Evolutionary conservation across 768 basidiomycete genomes (phyloP).

Genomic region (Candolleomyces eurysporus): DNA sequence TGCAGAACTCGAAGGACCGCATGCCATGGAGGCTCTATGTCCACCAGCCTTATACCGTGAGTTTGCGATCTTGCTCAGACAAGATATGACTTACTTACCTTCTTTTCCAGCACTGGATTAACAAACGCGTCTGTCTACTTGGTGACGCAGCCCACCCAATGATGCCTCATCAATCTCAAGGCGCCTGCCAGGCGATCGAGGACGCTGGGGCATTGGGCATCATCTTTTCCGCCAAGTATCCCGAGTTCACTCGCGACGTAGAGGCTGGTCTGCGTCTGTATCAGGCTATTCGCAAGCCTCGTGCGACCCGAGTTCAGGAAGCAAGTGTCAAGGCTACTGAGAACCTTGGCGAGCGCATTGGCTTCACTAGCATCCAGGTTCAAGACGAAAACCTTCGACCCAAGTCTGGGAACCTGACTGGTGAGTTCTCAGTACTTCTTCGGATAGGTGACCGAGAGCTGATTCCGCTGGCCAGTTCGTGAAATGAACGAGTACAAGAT

Average conservation of each 20-base stretch:
- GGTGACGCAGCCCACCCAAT: conserved; percentile 29
- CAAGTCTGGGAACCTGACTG: conserved; percentile 24
- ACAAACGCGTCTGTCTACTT: conserved; percentile 23
- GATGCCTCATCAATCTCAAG: conserved; percentile 31
- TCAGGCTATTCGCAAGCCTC: conserved; percentile 26
- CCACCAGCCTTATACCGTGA: conserved; percentile 28
- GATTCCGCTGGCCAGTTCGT: conserved; percentile 18
- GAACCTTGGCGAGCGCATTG: conserved; percentile 30
- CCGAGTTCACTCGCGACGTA: conserved; percentile 22
- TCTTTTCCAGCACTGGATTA: conserved; percentile 20
- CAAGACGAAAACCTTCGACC: conserved; percentile 25
- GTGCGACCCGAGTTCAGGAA: conserved; percentile 27
- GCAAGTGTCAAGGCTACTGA: conserved; percentile 27
- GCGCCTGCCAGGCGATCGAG: conserved; percentile 30
- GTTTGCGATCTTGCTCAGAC: background rate
- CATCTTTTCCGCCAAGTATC: conserved; percentile 27
- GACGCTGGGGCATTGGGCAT: conserved; percentile 31
- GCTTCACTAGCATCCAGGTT: conserved; percentile 27
- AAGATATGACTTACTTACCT: background rate
- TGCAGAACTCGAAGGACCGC: conserved; percentile 27
- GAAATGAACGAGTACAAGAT: conserved; percentile 33
- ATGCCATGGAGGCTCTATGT: conserved; percentile 35
- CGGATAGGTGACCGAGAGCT: background rate
- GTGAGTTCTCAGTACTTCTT: conserved; percentile 12
- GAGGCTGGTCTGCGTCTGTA: conserved; percentile 24